Evolutionary conservation across 371 early-diverging fungal species (phyloP), one percentile per base, ranked within the genome.

Genomic region (Mortierella sp.): DNA sequence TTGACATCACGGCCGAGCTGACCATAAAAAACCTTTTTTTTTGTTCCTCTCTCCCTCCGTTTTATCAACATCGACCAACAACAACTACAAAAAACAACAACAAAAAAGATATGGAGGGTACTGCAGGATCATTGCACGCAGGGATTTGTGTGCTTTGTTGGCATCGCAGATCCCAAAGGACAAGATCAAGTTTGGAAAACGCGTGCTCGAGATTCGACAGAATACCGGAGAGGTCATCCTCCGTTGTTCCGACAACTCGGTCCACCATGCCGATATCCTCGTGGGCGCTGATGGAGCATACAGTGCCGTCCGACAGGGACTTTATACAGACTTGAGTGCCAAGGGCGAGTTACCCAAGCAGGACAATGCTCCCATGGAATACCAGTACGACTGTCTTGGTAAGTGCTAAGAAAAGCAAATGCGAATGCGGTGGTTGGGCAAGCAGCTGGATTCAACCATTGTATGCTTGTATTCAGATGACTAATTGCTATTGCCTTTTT

Each of bases 131-230:
- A 71, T 74, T 58, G 66, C 75, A 6, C 47, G 79, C n/a, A 71
- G 43, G 14, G 79, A 79, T 34, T 68, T 79, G 19, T 71, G 74
- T 53, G 45, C 40, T 29, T 43, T 79, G 13, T 41, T 79, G 47
- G 64, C 65, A 43, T 66, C 58, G 11, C 74, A 71, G 22, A 71
- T 79, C 24, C 79, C 79, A 0, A 37, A 39, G 11, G 64, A 64
- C 39, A 79, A 79, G 68, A 79, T 79, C 68, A 52, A 74, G 68
- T 67, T 63, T 68, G 79, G 79, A 22, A 79, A 79, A 11, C 74
- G 75, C 6, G 74, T 79, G 29, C 53, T 74, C 19, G 70, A 66
- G 9, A 74, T 74, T 40, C 55, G 68, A 40, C 79, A 79, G 52
- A 74, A 79, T n/a, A 47, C 66, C 4, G 63, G 70, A 22, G 79